Evolutionary conservation across 177 flowering plant genomes (phyloP), one percentile per base, ranked within the genome.

Genomic region (Vitis hybrid): DNA sequence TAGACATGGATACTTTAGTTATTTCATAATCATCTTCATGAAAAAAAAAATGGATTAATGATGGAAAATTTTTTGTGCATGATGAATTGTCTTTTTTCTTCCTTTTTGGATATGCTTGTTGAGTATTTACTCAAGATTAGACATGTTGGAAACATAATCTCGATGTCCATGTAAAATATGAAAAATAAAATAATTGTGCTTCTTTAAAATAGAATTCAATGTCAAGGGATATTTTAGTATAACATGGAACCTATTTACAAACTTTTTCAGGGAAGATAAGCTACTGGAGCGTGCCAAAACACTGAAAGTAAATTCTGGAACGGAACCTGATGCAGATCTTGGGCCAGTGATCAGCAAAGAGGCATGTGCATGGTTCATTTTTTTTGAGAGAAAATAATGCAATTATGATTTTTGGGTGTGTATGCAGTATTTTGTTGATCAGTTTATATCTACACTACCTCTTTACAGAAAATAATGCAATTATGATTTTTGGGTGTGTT

Each of bases 321-420:
- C 83, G 46, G 94, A 89, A 75, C 90, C 96, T 65, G 89, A 72
- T 77, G 81, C 96, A 54, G 97, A 95, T 77, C 87, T 95, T 70
- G 99, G 99, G 73, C 99, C 99, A 65, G 98, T 95, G 56, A 93
- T 93, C 66, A 91, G 91, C 85, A 89, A 87, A 78, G 90, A 91
- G 94, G 98, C 90, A 24, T n/a, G 49, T 67, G 49, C 35, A 62
- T 69, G 46, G 56, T 67, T 35, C 11, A 67, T 19, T 11, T 13
- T 21, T 40, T 60, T 46, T 19, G 35, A 15, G n/a, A 48, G n/a
- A 6, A 61, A 18, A 61, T 40, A 40, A 40, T 40, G 46, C 7
- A 40, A 40, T 40, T 40, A 40, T 40, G 46, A 40, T 40, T 40
- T 27, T 40, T 40, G 46, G 46, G 46, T 40, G 30, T 27, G 30